Conservation (phyloP, 2,329 filamentous ascomycete species). For the Sporothrix inflata region DNA sequence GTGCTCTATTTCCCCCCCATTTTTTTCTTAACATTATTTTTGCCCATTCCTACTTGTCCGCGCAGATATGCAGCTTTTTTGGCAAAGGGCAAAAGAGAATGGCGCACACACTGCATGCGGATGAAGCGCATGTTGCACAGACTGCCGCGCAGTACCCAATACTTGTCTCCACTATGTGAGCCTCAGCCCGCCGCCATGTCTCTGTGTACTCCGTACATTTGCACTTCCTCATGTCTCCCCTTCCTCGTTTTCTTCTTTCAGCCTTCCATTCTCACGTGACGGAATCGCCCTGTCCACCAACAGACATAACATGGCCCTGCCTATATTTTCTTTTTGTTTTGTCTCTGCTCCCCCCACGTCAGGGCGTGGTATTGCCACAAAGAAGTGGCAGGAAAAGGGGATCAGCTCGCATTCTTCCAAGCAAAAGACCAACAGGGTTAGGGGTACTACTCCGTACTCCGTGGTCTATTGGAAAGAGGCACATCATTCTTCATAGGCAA, state of each 20-base stretch:
- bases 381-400: background rate
- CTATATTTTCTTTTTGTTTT: background rate
- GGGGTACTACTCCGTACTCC: background rate
- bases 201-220: background rate
- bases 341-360: background rate
- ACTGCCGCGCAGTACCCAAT: slow-evolving; percentile 6
- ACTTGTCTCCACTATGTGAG: background rate
- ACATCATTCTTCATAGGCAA: background rate
- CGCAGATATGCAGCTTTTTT: too few species aligned
- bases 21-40: background rate
- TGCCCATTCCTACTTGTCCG: background rate
- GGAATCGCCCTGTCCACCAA: background rate
- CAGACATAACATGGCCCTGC: background rate
- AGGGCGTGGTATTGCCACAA: background rate
- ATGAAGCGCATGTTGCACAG: background rate
- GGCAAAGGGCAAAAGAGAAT: background rate
- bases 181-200: background rate
- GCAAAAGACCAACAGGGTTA: background rate
- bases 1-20: background rate
- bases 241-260: background rate
- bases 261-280: slow-evolving; percentile 8
- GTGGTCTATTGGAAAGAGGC: background rate
- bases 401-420: background rate
- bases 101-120: background rate
- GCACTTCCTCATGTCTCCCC: background rate